Evolutionary conservation across 2,329 filamentous ascomycete species (phyloP), one percentile per base, ranked within the genome.

Genomic region (Fusarium guadeloupense): DNA sequence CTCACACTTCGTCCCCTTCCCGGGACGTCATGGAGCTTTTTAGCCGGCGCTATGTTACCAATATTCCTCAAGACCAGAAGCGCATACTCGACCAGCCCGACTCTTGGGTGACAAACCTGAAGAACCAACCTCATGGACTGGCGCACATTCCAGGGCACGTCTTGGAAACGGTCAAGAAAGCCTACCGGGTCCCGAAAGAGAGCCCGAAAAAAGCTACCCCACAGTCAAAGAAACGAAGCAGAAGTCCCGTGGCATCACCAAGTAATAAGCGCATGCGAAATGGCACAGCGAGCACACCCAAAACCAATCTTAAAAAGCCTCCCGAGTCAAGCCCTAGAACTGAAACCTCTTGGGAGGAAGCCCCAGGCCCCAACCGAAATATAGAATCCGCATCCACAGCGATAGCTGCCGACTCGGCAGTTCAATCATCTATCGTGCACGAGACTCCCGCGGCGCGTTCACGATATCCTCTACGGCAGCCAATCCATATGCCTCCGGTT

Each of bases 61-160:
- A 50, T 20, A 71, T 81, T 7, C 76, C 78, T 1, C 71, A 68
- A 14, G 74, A 79, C 34, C 81, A 83, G 59, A 69, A 69, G 21
- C 46, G 48, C 5, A 65, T 81, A 3, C 67, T 82, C 2, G 71
- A 75, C 3, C 51, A 63, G 1, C 43, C 69, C 4, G 69, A 73
- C 45, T 72, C 78, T 2, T 81, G 79, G 79, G 71, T 71, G 4
- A 60, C 70, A 4, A 62, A 69, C 31, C 42, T 69, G 6, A 69
- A 62, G 37, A 62, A 64, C 13, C 56, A 54, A 9, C 59, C 64
- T 16, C 66, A 70, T 9, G 71, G 68, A 3, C 26, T 66, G 4
- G 59, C 63, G 35, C 75, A 77, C 39, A 61, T 80, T 10, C 79
- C 79, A 1, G 51, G 57, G 4, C 66, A 74, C 33, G 73, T 79